Percentiles rank a stretch among this genome's conserved stretches.
phyloP scores from a whole-genome alignment of 2,329 filamentous ascomycete genomes.

The Albophoma yamanashiensis region DNA sequence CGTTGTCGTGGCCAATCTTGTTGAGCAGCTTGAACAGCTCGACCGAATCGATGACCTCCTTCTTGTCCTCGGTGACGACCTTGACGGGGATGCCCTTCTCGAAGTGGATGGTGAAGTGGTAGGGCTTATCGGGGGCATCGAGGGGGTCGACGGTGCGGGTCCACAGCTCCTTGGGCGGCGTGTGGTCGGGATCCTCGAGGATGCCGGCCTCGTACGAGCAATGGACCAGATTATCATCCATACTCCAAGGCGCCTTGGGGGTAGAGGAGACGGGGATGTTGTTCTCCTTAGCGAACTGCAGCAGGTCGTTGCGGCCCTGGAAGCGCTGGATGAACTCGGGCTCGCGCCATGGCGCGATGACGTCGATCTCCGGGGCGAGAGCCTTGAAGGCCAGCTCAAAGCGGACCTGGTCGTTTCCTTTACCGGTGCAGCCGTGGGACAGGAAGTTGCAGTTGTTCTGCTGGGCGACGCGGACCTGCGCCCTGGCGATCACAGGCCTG shows the following conservation, averaged over 20 bases:
- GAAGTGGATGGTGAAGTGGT: conserved; percentile 55
- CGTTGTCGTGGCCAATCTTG: conserved; percentile 51
- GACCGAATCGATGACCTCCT: conserved; percentile 34
- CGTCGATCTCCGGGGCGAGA: conserved; percentile 50
- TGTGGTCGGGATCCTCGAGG: conserved; percentile 45
- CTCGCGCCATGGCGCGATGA: conserved; percentile 64
- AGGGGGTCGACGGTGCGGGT: conserved; percentile 39
- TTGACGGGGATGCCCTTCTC: conserved; percentile 57
- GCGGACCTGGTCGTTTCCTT: conserved; percentile 28
- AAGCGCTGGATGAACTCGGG: conserved; percentile 27
- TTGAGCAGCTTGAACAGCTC: conserved; percentile 57
- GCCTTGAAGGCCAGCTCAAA: conserved; percentile 20
- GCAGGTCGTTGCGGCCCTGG: conserved; percentile 55
- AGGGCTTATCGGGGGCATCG: conserved; percentile 51
- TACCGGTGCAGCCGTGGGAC: conserved; percentile 49
- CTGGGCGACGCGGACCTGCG: conserved; percentile 23
- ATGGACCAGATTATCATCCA: conserved; percentile 6
- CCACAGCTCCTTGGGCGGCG: conserved; percentile 60
- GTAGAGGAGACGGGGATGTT: conserved; percentile 49
- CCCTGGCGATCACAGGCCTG: conserved; percentile 55
- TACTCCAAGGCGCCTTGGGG: too few species aligned
- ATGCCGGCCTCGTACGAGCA: conserved; percentile 68
- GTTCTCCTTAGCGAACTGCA: conserved; percentile 57
- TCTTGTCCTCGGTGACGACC: conserved; percentile 38
- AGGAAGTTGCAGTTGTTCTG: conserved; percentile 25